Evolutionary conservation across 2,329 filamentous ascomycete genomes (phyloP).

Genomic region (Rhinocladiella mackenziei): DNA sequence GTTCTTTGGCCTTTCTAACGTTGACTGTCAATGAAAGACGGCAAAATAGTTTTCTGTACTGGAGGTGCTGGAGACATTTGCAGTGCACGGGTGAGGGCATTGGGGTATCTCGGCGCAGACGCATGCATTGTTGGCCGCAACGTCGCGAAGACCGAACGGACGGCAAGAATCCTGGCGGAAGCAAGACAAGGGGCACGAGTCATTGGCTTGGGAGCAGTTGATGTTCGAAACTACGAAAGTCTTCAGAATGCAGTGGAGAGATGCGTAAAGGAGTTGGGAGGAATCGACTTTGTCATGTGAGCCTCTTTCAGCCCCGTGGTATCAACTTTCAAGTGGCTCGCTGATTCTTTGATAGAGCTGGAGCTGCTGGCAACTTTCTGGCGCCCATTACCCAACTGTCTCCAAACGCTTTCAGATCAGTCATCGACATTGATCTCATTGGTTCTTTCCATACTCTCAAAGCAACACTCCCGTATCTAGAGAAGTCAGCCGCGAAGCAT

Average conservation of each 20-base stretch:
- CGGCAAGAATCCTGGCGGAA: slow-evolving; percentile 74
- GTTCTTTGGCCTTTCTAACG: no score
- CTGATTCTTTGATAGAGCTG: no score
- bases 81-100: slow-evolving; percentile 82
- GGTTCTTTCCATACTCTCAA: slow-evolving; percentile 16
- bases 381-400: slow-evolving; percentile 10
- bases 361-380: slow-evolving; percentile 18
- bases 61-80: slow-evolving; percentile 90
- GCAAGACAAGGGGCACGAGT: slow-evolving; percentile 75
- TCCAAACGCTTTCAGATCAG: slow-evolving; percentile 16
- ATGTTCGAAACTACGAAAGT: slow-evolving; percentile 68
- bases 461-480: slow-evolving; percentile 10
- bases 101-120: slow-evolving; percentile 84
- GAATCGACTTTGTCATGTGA: slow-evolving; percentile 82
- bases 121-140: slow-evolving; percentile 91
- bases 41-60: slow-evolving; percentile 89
- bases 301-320: slow-evolving; percentile 41
- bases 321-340: no score
- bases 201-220: slow-evolving; percentile 69
- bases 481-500: slow-evolving; percentile 25
- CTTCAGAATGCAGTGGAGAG: slow-evolving; percentile 69
- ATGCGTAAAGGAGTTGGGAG: slow-evolving; percentile 75
- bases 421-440: slow-evolving; percentile 17
- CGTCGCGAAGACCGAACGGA: slow-evolving; percentile 75
- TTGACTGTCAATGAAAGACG: no score